Evolutionary conservation across 2,329 filamentous ascomycete genomes (phyloP).

Genomic region (Karstenula rhodostoma): DNA sequence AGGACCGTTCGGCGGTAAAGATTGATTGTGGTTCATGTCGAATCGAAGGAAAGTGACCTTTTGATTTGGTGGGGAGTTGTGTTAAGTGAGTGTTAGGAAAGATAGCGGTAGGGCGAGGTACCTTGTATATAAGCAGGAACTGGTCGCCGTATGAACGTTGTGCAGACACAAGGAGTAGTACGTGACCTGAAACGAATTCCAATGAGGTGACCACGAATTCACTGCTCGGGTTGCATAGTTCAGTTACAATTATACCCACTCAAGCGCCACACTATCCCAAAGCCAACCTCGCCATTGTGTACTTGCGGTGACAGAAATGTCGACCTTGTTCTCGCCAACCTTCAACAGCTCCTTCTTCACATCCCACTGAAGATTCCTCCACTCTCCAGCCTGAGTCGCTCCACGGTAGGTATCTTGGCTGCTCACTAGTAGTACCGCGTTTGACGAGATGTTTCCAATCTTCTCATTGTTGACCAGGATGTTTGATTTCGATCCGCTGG

Average conservation of each 20-base stretch:
- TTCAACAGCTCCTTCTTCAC: conserved; percentile 41
- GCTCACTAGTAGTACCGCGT: conserved; percentile 43
- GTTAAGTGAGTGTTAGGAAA: too few species aligned
- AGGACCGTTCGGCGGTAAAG: too few species aligned
- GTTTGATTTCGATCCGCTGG: conserved; percentile 50
- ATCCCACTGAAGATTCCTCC: conserved; percentile 55
- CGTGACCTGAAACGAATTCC: neutral
- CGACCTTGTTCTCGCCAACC: conserved; percentile 47
- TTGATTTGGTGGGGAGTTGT: too few species aligned
- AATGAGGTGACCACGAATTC: neutral
- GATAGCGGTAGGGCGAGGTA: too few species aligned
- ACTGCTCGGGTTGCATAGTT: neutral
- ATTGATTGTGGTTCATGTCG: too few species aligned
- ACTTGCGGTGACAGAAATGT: conserved; percentile 48
- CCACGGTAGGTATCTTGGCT: conserved; percentile 60
- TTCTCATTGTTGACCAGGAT: conserved; percentile 53
- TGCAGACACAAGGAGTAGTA: neutral
- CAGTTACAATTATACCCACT: conserved; percentile 33
- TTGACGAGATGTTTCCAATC: conserved; percentile 53
- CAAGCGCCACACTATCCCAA: conserved; percentile 54
- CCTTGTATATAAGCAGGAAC: too few species aligned
- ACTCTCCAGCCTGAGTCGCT: conserved; percentile 58
- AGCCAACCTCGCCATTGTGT: conserved; percentile 53
- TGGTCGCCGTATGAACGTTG: too few species aligned
- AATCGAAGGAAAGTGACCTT: too few species aligned